Percentiles rank a stretch among this genome's conserved stretches.
Evolutionary conservation across 257 asterid species (phyloP).

Genomic region (Gardenia jasminoides): DNA sequence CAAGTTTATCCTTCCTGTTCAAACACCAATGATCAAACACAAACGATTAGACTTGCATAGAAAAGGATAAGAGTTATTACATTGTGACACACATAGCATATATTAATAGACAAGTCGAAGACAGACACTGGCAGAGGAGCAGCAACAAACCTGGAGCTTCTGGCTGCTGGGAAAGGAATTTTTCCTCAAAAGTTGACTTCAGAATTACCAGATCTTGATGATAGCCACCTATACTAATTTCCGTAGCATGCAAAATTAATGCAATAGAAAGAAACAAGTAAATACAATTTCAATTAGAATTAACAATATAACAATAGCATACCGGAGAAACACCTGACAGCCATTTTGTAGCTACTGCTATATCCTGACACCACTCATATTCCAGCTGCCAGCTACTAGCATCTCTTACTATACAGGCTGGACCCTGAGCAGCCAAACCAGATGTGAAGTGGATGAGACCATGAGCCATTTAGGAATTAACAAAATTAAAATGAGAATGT

Average conservation of each 20-base stretch:
- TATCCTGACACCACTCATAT: slow-evolving; percentile 98
- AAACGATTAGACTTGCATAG: neutral
- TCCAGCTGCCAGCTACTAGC: slow-evolving; percentile 98
- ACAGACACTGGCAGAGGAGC: slow-evolving; percentile 2
- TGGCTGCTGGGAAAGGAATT: slow-evolving; percentile 86
- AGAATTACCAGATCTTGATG: slow-evolving; percentile 71
- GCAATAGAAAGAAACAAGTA: slow-evolving; percentile 14
- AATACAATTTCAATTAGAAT: slow-evolving; percentile 12
- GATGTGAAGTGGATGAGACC: slow-evolving; percentile 8
- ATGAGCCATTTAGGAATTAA: slow-evolving; percentile 1
- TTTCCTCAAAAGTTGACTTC: slow-evolving; percentile 87
- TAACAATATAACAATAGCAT: slow-evolving; percentile 38
- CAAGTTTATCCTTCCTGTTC: neutral
- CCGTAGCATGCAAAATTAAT: slow-evolving; percentile 39
- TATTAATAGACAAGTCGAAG: slow-evolving; percentile 6
- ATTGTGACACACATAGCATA: neutral
- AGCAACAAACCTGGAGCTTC: slow-evolving; percentile 71
- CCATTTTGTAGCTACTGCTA: slow-evolving; percentile 98
- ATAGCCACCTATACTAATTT: slow-evolving; percentile 96
- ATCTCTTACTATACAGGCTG: slow-evolving; percentile 83
- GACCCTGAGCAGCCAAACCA: slow-evolving; percentile 53
- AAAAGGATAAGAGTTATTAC: neutral
- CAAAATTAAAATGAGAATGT: neutral
- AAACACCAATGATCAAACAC: neutral
- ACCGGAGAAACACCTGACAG: slow-evolving; percentile 97